These are phyloP conservation scores for Solanum paucissectum DNA, from an alignment of 257 asterid genomes.

Conservation along the genomic window DNA sequence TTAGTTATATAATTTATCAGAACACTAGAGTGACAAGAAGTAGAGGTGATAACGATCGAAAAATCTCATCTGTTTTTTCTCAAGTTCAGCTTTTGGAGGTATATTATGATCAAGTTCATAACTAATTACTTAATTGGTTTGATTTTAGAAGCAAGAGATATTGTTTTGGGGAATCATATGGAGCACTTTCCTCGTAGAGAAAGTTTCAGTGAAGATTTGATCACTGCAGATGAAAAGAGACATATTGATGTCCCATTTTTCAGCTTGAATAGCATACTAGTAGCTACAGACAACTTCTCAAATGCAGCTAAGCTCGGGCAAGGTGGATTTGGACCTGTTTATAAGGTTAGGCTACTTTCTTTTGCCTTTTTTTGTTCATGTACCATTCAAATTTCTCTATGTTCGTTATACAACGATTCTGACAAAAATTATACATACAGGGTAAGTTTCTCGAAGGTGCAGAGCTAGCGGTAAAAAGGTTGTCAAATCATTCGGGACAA, in stretches of 20 bases:
- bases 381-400: not conserved
- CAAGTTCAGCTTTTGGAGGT: not conserved
- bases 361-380: not conserved
- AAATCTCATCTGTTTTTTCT: not conserved
- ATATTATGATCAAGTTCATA: not conserved
- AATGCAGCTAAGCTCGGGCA: conserved; percentile 42
- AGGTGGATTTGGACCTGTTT: conserved; percentile 68
- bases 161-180: not conserved
- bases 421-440: not conserved
- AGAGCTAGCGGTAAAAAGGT: conserved; percentile 37
- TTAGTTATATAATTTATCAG: conserved; percentile 10
- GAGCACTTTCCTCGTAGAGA: not conserved
- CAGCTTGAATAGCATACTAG: conserved; percentile 23
- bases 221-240: conserved; percentile 19
- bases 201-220: conserved; percentile 9
- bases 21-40: not conserved
- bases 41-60: not conserved
- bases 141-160: conserved; percentile 3
- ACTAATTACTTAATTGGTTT: not conserved
- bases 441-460: conserved; percentile 29
- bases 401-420: not conserved
- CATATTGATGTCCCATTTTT: conserved; percentile 28
- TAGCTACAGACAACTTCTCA: conserved; percentile 44
- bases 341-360: conserved; percentile 20
- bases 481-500: conserved; percentile 24